These are phyloP conservation scores for Brachypodium distachyon DNA, from an alignment of 202 grass and related monocot genomes.

Conservation along the genomic window DNA sequence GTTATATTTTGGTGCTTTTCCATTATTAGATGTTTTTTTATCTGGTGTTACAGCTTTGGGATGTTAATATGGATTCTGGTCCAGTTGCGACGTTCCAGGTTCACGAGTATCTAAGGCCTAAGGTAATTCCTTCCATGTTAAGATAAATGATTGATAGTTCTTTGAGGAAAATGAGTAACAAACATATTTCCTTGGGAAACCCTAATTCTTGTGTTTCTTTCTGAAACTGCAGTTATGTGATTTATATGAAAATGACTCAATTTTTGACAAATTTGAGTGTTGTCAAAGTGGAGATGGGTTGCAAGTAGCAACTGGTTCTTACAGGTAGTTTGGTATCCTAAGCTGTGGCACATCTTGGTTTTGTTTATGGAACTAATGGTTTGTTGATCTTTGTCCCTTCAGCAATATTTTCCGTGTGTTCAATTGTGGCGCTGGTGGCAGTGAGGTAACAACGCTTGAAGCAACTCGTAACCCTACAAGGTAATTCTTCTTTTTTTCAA, in stretches of 20 bases:
- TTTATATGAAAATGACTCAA: constrained; percentile 97
- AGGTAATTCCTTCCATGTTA: constrained; percentile 50
- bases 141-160: constrained; percentile 9
- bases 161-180: neutral
- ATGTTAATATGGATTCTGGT: constrained; percentile 82
- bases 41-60: constrained; percentile 70
- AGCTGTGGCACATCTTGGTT: constrained; percentile 5
- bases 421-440: constrained; percentile 41
- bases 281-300: constrained; percentile 88
- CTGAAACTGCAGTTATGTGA: constrained; percentile 69
- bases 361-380: constrained; percentile 16
- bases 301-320: constrained; percentile 83
- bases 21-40: constrained; percentile 11
- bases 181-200: neutral
- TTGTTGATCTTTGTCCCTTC: constrained; percentile 22
- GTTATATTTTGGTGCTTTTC: neutral
- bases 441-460: constrained; percentile 73
- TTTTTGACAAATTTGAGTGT: constrained; percentile 96
- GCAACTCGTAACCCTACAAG: constrained; percentile 86
- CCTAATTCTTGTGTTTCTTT: constrained; percentile 12
- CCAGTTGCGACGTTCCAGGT: constrained; percentile 88
- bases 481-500: constrained; percentile 35
- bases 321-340: constrained; percentile 49
- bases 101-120: constrained; percentile 92
- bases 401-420: constrained; percentile 91